Evolutionary conservation across 257 asterid species (phyloP), one percentile per base, ranked within the genome.

Genomic region (Dorcoceras hygrometricum): DNA sequence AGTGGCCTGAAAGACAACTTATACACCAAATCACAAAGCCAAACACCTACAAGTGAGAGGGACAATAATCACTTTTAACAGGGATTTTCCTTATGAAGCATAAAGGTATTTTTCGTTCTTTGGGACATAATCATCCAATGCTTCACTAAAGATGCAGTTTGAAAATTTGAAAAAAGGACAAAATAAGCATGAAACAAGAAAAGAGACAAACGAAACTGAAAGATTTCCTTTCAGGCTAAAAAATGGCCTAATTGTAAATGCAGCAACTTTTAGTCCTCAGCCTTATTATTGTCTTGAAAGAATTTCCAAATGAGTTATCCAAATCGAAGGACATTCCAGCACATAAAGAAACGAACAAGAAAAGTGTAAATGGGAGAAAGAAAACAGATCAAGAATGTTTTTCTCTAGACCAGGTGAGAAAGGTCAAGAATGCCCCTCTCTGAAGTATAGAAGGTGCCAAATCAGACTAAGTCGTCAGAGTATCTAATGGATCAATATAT

Each of bases 41-140:
- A 39, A 39, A 12, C 39, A 25, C 63, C 24, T 58, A 51, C 19
- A 16, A 9, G 18, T 14, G 6, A 22, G 50, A 20, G n/a, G 67
- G 28, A 72, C 23, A 56, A 57, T 65, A 65, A 55, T 32, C 62
- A 69, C 36, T 29, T 70, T 51, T 54, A 43, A 0, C 8, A 59
- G 2, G 34, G 73, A 32, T 59, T 46, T 31, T 18, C 20, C 43
- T 29, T 48, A 66, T 59, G 14, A 61, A 5, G 14, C 24, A 27
- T 3, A 59, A 31, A 8, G 50, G 57, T 4, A 61, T 23, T 31
- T 39, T 39, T 39, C 57, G 56, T 57, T 20, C 28, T 5, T 54
- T 5, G 34, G 54, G 36, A 65, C 59, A 34, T 28, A 23, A 24
- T 24, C 14, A 27, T 55, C 24, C 29, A 22, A 28, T 16, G 32